Conservation (phyloP, 2,329 filamentous ascomycete species). For the Fusarium palustre region DNA sequence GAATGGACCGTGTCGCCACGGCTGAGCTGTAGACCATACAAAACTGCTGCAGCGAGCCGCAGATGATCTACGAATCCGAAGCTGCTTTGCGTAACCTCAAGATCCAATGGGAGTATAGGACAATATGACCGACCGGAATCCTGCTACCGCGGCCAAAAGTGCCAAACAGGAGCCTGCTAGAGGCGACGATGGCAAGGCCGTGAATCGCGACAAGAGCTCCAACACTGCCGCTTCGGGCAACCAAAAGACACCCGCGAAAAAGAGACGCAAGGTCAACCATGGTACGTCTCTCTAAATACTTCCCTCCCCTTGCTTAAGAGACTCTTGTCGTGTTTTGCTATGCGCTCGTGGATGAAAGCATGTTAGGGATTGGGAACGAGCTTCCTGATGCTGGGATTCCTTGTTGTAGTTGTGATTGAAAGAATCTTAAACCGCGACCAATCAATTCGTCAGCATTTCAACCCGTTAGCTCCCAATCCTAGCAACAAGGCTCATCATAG, state of each 20-base stretch:
- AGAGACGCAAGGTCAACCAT: conserved; percentile 90
- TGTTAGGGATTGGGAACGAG: conserved; percentile 15
- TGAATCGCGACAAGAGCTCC: conserved; percentile 47
- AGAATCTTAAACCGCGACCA: conserved; percentile 24
- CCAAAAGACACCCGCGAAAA: conserved; percentile 78
- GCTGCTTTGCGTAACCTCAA: conserved; percentile 50
- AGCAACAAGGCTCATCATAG: conserved; percentile 15
- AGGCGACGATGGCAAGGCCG: conserved; percentile 48
- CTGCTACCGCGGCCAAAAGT: conserved; percentile 50
- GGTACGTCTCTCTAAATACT: conserved; percentile 67
- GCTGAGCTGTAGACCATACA: conserved; percentile 43
- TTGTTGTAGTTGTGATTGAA: conserved; percentile 30
- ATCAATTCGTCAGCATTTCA: conserved; percentile 22
- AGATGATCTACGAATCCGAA: conserved; percentile 49
- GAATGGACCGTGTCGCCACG: conserved; percentile 44
- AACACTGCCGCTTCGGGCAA: conserved; percentile 42
- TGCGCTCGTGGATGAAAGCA: conserved; percentile 10
- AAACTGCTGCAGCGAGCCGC: conserved; percentile 48
- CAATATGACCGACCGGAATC: conserved; percentile 52
- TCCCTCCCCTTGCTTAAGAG: background rate
- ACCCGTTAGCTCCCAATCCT: conserved; percentile 23
- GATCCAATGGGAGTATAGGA: conserved; percentile 51
- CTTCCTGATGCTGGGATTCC: conserved; percentile 19
- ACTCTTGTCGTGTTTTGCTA: conserved; percentile 6
- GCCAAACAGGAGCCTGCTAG: conserved; percentile 46